Percentiles rank a stretch among this genome's conserved stretches.
Conservation (phyloP, 805 yeast genomes). For the Saccharomycopsis oosterbeekiorum region DNA sequence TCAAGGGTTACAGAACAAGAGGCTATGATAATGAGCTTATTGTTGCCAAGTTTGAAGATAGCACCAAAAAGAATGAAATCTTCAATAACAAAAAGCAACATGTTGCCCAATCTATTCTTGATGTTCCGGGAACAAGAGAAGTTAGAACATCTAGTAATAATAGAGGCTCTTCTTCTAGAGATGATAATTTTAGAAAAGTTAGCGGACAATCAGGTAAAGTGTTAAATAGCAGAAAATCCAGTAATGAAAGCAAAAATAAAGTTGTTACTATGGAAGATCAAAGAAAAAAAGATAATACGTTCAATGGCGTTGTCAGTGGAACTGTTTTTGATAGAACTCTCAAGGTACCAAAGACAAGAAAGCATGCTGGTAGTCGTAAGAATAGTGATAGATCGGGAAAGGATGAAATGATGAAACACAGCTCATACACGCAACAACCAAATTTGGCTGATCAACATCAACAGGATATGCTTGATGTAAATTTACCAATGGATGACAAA, state of each 20-base stretch:
- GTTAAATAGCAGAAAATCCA: constrained; percentile 7
- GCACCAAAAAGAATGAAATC: constrained; percentile 3
- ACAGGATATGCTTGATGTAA: constrained; percentile 7
- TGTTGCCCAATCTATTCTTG: constrained; percentile 11
- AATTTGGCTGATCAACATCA: constrained; percentile 8
- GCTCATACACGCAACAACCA: constrained; percentile 12
- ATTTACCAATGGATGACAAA: constrained; percentile 32
- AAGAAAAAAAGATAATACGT: constrained; percentile 13
- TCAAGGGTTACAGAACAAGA: constrained; percentile 5
- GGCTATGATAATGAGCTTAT: constrained; percentile 10
- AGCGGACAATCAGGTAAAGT: constrained; percentile 8
- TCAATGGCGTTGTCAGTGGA: background rate
- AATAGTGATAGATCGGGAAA: background rate
- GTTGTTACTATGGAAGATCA: constrained; percentile 6
- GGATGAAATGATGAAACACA: background rate
- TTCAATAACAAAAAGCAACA: constrained; percentile 17
- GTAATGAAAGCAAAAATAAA: constrained; percentile 2
- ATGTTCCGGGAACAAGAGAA: constrained; percentile 11
- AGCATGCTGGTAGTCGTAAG: background rate
- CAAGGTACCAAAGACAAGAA: background rate
- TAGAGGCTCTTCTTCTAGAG: background rate
- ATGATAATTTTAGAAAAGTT: constrained; percentile 8
- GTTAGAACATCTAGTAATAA: constrained; percentile 4
- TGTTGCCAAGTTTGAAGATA: constrained; percentile 14
- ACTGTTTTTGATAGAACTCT: background rate